Base-by-base conservation (phyloP, 2,329 filamentous ascomycete species). In the Cladosporium sp. region DNA sequence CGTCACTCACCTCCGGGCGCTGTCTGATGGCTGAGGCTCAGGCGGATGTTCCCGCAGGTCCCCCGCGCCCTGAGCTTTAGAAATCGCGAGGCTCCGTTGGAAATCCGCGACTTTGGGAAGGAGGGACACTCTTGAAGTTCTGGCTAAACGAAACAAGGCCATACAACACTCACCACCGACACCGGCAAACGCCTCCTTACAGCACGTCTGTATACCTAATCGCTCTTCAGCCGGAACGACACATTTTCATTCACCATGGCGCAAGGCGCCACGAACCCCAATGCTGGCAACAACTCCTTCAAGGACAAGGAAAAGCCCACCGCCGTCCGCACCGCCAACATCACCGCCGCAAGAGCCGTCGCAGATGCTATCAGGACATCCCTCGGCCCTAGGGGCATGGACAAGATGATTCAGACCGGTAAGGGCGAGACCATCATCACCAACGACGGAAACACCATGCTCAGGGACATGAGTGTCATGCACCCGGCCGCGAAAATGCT, bases 401-500 rank as follows among this genome's bases (percentile, higher is more conserved):
- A 96, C 77, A 96, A 96, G 78, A 96, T 96, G 91, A 97, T 98
- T 64, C 87, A 94, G 78, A 94, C 86, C 53, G 88, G 90, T 69
- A 95, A 89, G 75, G 93, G 92, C 74, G 88, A 95, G 72, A 96
- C 91, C 52, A 93, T 97, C 70, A 98, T 98, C 75, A 98, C 93
- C 66, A 98, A 98, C 78, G 93, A 98, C 73, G 93, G 93, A 70
- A 95, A 94, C 76, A 98, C 93, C 51, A 98, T 98, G 92, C 76
- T 98, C 67, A 95, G 88, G 76, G 92, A 92, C 77, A 97, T 98
- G 93, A 87, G 88, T 58, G 93, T 98, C 59, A 90, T 98, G 86
- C 93, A 98, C 69, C 93, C 93, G n/a, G 95, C 94, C 42, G 93
- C 93, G 45, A 96, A 95, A 77, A 98, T 98, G 93, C 79, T 98